Evolutionary conservation across 2,329 filamentous ascomycete species (phyloP).

Genomic region (Pseudopyricularia javanii): DNA sequence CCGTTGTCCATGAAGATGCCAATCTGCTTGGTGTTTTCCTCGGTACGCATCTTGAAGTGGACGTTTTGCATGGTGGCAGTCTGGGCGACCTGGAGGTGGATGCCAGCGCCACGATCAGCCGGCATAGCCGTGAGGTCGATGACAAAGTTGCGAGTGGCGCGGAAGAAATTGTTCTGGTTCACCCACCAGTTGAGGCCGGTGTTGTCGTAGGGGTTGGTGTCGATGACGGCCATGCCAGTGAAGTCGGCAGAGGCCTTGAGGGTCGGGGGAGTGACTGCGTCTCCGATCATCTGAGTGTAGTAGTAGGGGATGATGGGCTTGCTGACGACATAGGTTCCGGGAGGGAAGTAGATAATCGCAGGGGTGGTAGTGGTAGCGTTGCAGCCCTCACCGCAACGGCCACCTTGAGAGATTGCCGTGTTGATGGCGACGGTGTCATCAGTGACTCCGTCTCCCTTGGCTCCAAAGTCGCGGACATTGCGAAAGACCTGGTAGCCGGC

Average conservation of each 20-base stretch:
- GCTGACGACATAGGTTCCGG: conserved; percentile 75
- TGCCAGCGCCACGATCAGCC: conserved; percentile 49
- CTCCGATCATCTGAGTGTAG: conserved; percentile 87
- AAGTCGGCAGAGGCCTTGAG: conserved; percentile 66
- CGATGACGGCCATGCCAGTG: conserved; percentile 75
- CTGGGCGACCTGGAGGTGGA: conserved; percentile 81
- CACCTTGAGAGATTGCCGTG: conserved; percentile 61
- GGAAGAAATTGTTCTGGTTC: conserved; percentile 78
- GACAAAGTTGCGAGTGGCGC: conserved; percentile 69
- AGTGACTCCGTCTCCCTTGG: conserved; percentile 52
- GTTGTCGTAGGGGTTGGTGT: conserved; percentile 70
- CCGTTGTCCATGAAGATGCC: conserved; percentile 81
- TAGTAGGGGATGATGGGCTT: conserved; percentile 74
- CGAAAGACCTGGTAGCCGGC: conserved; percentile 59
- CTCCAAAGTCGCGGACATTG: conserved; percentile 67
- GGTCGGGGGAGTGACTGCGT: conserved; percentile 58
- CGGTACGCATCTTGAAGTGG: conserved; percentile 64
- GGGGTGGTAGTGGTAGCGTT: conserved; percentile 76
- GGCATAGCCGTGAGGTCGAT: conserved; percentile 63
- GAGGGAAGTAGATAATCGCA: conserved; percentile 82
- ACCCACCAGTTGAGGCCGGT: conserved; percentile 62
- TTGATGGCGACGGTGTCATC: conserved; percentile 91
- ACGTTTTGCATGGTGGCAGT: conserved; percentile 73
- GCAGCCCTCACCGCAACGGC: conserved; percentile 69
- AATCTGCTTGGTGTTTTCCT: conserved; percentile 55